Conservation (phyloP, 257 asterid genomes). For the Capsicum chinense region DNA sequence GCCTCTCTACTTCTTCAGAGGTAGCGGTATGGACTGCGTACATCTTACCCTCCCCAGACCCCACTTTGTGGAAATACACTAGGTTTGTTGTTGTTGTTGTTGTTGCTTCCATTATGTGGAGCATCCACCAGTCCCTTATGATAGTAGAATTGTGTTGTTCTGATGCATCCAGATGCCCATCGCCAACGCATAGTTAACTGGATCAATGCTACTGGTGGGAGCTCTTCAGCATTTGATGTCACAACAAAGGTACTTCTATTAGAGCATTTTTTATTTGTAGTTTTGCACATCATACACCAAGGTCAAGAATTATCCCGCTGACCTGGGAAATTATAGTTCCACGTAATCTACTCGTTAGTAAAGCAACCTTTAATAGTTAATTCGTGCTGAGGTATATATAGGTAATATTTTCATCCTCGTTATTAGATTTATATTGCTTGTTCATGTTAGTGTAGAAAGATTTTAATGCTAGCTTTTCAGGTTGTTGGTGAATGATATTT, state of each 20-base stretch:
- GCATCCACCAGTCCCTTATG: not conserved
- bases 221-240: conserved; percentile 67
- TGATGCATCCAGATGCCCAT: conserved; percentile 52
- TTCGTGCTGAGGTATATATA: not conserved
- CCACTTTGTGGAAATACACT: no score
- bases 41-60: no score
- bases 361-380: not conserved
- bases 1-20: no score
- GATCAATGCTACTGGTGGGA: conserved; percentile 69
- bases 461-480: conserved; percentile 4
- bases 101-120: conserved; percentile 7
- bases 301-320: not conserved
- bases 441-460: conserved; percentile 23
- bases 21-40: no score
- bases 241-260: conserved; percentile 52
- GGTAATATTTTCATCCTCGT: conserved; percentile 1
- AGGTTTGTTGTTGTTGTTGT: no score
- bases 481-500: conserved; percentile 2
- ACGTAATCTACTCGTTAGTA: not conserved
- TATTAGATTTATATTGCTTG: not conserved
- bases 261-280: not conserved
- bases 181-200: conserved; percentile 65
- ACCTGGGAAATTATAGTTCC: conserved; percentile 17
- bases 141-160: conserved; percentile 14
- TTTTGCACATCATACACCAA: not conserved